These are phyloP conservation scores for Ophiostoma piceae DNA, from an alignment of 2,329 filamentous ascomycete genomes.

Conservation along the genomic window DNA sequence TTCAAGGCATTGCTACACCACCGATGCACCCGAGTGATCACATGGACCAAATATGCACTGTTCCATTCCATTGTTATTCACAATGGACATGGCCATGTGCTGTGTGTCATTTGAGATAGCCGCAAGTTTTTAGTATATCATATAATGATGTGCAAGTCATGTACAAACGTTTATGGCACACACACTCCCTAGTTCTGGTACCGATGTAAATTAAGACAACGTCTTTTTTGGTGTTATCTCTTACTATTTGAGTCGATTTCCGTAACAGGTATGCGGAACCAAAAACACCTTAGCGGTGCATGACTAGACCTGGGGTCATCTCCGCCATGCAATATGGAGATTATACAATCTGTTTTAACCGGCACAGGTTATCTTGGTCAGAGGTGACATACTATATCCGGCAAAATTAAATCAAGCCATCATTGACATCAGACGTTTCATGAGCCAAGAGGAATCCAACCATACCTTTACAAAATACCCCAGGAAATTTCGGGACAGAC, in stretches of 20 bases:
- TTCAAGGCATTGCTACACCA: neutral
- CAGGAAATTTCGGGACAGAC: neutral
- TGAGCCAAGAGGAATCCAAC: neutral
- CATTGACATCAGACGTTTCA: neutral
- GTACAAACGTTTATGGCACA: neutral
- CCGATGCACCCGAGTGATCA: neutral
- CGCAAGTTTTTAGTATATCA: neutral
- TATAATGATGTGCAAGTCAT: neutral
- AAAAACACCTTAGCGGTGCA: neutral
- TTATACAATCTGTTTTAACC: neutral
- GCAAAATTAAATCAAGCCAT: neutral
- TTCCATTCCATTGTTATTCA: neutral
- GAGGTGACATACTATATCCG: neutral
- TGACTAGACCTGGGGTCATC: neutral
- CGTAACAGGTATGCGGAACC: neutral
- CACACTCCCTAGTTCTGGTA: neutral
- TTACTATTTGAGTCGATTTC: neutral
- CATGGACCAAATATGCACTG: neutral
- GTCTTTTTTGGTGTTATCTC: neutral
- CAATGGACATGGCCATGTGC: neutral
- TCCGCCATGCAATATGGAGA: neutral
- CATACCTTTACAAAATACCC: neutral
- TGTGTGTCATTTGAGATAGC: neutral
- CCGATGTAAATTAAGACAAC: neutral
- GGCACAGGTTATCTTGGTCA: neutral